Percentiles rank a stretch among this genome's conserved stretches.
phyloP scores from a whole-genome alignment of 1,284 basidiomycete species.

The Lignosus rhinocerotis region DNA sequence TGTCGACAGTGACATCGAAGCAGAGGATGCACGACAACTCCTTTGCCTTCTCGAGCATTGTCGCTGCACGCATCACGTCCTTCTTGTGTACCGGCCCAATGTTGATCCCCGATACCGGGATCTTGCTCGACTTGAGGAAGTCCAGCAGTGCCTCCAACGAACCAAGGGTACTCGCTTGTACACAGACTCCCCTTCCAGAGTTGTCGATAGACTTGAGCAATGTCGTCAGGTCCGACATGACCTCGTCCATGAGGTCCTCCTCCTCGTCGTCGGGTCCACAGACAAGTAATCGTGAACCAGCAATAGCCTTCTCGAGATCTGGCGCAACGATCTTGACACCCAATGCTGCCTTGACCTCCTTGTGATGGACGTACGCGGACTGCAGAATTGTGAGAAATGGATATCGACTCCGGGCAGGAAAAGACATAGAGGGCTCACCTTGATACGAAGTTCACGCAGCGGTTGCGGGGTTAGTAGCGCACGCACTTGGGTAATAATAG shows the following conservation, averaged over 20 bases:
- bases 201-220: constrained; percentile 93
- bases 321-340: constrained; percentile 97
- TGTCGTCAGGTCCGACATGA: constrained; percentile 95
- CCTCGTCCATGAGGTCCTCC: constrained; percentile 91
- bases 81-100: constrained; percentile 98
- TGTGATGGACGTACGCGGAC: constrained; percentile 98
- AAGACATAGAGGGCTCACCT: constrained; percentile 53
- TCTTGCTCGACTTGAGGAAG: constrained; percentile 94
- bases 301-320: constrained; percentile 98
- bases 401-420: neutral
- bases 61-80: constrained; percentile 90
- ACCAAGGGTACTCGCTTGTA: constrained; percentile 97
- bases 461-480: constrained; percentile 97
- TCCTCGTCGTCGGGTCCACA: constrained; percentile 95
- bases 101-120: constrained; percentile 96
- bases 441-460: constrained; percentile 93
- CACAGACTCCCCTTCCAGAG: constrained; percentile 93
- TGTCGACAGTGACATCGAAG: constrained; percentile 95
- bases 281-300: constrained; percentile 93
- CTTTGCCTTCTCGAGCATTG: constrained; percentile 96
- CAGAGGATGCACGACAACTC: constrained; percentile 95
- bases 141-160: constrained; percentile 97
- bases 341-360: constrained; percentile 96
- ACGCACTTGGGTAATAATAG: constrained; percentile 94
- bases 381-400: constrained; percentile 33